phyloP scores from a whole-genome alignment of 179 eudicot genomes.

The Spergularia azorica region DNA sequence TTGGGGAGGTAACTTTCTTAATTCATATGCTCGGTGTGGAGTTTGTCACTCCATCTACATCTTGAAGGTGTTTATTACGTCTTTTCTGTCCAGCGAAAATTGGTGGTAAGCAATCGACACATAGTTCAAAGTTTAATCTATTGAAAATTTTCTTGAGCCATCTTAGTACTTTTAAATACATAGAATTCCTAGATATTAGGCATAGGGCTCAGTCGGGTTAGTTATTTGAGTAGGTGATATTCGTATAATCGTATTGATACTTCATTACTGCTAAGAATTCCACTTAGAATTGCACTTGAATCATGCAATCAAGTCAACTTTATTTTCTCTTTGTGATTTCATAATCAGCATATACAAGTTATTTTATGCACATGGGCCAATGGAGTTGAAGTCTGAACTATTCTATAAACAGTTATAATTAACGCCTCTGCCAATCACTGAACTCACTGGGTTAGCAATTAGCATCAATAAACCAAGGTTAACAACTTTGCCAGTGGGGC shows the following conservation, averaged over 20 bases:
- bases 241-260: background rate
- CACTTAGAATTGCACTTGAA: background rate
- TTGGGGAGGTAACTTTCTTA: conserved; percentile 84
- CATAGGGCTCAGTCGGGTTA: background rate
- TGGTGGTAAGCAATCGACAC: background rate
- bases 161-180: background rate
- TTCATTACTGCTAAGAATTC: background rate
- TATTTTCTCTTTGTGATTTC: background rate
- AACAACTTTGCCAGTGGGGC: background rate
- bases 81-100: background rate
- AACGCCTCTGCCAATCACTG: background rate
- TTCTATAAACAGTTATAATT: background rate
- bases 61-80: background rate
- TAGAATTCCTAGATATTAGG: background rate
- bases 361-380: background rate
- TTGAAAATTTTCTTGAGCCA: background rate
- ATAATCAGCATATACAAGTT: background rate
- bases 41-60: conserved; percentile 2
- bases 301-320: background rate
- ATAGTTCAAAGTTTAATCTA: background rate
- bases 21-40: conserved; percentile 11
- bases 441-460: background rate
- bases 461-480: background rate
- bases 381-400: background rate
- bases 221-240: background rate